These are phyloP conservation scores for Lachancea fermentati DNA, from an alignment of 805 yeast genomes.

Conservation along the genomic window DNA sequence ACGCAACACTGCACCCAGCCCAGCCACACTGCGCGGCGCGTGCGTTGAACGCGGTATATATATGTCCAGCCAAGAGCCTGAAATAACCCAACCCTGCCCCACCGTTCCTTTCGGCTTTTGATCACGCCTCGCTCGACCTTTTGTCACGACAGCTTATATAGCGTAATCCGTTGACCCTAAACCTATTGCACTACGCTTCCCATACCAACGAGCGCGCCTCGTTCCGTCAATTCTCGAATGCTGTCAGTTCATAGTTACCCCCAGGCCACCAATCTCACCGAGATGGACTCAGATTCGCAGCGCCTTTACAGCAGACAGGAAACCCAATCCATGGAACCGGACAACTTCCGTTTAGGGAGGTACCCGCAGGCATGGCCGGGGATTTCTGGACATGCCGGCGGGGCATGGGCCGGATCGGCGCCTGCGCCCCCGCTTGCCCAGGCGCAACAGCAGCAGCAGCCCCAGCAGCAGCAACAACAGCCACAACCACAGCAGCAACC, in stretches of 20 bases:
- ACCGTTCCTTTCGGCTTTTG: conserved; percentile 2
- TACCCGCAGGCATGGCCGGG: not conserved
- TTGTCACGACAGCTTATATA: not conserved
- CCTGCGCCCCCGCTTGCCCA: conserved; percentile 3
- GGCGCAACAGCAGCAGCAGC: conserved; percentile 10
- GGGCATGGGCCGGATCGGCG: conserved; percentile 1
- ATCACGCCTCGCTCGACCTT: not conserved
- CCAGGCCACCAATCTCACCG: not conserved
- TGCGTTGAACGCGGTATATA: not conserved
- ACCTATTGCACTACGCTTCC: too few species aligned
- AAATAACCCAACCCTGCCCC: not conserved
- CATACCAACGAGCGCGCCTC: not conserved
- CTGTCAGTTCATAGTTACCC: conserved; percentile 1
- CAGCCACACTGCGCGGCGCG: not conserved
- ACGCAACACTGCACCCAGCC: conserved; percentile 1
- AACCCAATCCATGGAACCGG: not conserved
- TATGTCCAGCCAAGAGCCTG: not conserved
- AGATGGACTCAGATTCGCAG: not conserved
- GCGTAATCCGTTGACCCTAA: too few species aligned
- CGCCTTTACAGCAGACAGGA: not conserved
- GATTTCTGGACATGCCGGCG: not conserved
- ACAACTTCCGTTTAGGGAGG: not conserved
- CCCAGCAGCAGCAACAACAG: conserved; percentile 10
- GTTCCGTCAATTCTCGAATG: not conserved
- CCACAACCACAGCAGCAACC: not conserved